Evolutionary conservation across 179 eudicot genomes (phyloP).

Genomic region (Silene coronaria): DNA sequence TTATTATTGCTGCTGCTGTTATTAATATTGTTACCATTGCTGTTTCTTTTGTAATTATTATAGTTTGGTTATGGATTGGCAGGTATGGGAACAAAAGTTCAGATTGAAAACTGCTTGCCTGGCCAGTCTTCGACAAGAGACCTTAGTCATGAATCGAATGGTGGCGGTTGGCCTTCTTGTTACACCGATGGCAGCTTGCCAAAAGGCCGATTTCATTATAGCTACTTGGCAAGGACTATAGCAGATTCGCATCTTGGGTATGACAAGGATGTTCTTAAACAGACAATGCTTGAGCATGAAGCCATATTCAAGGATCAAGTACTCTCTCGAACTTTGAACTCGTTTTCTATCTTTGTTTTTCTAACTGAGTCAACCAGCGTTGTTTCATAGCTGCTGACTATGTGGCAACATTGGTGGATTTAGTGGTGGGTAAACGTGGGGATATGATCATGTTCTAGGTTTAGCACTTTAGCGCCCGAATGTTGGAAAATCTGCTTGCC

Average conservation of each 20-base stretch:
- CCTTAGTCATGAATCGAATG: conserved; percentile 60
- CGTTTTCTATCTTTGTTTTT: too few species aligned
- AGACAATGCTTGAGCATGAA: conserved; percentile 86
- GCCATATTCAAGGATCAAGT: conserved; percentile 82
- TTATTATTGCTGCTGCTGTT: too few species aligned
- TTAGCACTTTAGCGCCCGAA: neutral
- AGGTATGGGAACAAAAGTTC: conserved; percentile 90
- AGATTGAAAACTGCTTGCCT: conserved; percentile 51
- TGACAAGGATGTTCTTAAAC: conserved; percentile 59
- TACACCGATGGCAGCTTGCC: conserved; percentile 49
- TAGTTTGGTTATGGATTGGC: conserved; percentile 22
- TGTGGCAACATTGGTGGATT: too few species aligned
- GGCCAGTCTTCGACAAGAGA: conserved; percentile 62
- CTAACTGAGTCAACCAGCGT: too few species aligned
- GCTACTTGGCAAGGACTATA: conserved; percentile 35
- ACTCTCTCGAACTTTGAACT: neutral
- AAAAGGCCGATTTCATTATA: conserved; percentile 50
- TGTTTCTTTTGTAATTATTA: too few species aligned
- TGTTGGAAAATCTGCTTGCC: too few species aligned
- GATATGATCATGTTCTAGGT: too few species aligned
- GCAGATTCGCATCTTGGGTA: conserved; percentile 44
- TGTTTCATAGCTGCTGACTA: too few species aligned
- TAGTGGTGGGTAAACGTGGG: too few species aligned
- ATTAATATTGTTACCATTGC: too few species aligned
- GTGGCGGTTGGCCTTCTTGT: conserved; percentile 63